Evolutionary conservation across 2,329 filamentous ascomycete genomes (phyloP), one percentile per base, ranked within the genome.

Genomic region (Salinomyces thailandicus): DNA sequence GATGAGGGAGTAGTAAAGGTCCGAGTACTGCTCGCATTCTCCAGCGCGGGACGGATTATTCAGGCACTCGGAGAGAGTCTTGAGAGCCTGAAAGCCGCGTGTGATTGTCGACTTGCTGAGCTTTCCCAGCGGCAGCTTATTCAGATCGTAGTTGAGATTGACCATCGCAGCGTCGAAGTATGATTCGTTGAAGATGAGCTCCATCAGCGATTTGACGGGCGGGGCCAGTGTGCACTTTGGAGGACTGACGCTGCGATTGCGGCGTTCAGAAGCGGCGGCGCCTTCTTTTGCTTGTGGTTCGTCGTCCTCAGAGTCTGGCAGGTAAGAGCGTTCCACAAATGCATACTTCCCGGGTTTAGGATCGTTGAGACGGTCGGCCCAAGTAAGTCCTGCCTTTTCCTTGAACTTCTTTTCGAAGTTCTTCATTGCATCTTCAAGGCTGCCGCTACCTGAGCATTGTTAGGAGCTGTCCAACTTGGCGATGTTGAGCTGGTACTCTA

Each of bases 101-200:
- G 69, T 72, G 46, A 93, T 80, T 14, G 83, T 91, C 9, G 71
- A 63, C 51, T 87, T 85, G 66, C 82, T 85, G 16, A 93, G 70
- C 55, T 91, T 93, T 4, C 85, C 86, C 1, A 93, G 66, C 0
- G 85, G 85, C 27, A 93, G 65, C 58, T 93, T 93, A 45, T 80
- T 68, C 7, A 72, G 68, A 47, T 85, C 79, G 48, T 85, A 85
- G 46, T 82, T 81, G 46, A 85, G 65, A 1, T 72, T 66, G 1
- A 60, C 56, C 77, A 85, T 81, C 22, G 75, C 73, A 6, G 70
- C 69, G 15, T 73, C 66, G 58, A 93, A 85, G 54, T 79, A 79
- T 15, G 77, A 57, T 39, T 75, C 70, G 57, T 93, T 87, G 68
- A 93, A 93, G 42, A 94, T 93, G 45, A 93, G 73, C 41, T 77